Percentiles rank a stretch among this genome's conserved stretches.
phyloP scores from a whole-genome alignment of 768 basidiomycete genomes.

The Mycena chlorophos region DNA sequence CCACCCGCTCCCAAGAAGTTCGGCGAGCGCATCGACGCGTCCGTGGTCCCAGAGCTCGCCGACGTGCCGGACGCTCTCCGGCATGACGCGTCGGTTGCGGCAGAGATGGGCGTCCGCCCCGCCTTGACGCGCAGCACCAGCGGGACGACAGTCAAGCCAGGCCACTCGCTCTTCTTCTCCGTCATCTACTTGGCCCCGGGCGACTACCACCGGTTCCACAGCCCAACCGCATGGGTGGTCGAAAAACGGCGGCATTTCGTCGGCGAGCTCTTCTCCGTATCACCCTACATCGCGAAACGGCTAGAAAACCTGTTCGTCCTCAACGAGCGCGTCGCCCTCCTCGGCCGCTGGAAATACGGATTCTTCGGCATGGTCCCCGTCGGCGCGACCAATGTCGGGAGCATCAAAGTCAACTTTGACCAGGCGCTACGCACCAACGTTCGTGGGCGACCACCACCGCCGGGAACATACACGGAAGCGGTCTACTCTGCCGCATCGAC shows the following conservation, averaged over 20 bases:
- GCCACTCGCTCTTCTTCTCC: conserved; percentile 85
- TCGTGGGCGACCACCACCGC: conserved; percentile 66
- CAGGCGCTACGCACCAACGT: conserved; percentile 88
- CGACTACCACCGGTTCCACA: conserved; percentile 98
- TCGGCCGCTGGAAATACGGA: conserved; percentile 92
- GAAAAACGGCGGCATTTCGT: conserved; percentile 94
- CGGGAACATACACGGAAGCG: conserved; percentile 90
- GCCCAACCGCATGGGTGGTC: conserved; percentile 94
- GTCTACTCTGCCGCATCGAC: conserved; percentile 84
- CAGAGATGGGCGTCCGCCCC: conserved; percentile 63
- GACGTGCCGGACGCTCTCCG: conserved; percentile 56
- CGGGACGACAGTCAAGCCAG: conserved; percentile 58
- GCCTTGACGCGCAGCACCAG: conserved; percentile 39
- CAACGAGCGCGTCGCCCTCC: conserved; percentile 95
- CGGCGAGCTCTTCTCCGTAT: conserved; percentile 94
- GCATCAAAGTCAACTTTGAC: conserved; percentile 95
- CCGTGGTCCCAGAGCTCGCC: conserved; percentile 57
- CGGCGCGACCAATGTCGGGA: conserved; percentile 97
- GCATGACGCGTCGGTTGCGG: conserved; percentile 71
- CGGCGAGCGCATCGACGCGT: conserved; percentile 73
- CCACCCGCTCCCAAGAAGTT: conserved; percentile 50
- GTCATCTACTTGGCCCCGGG: conserved; percentile 98
- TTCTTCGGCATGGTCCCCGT: conserved; percentile 98
- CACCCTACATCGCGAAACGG: conserved; percentile 92
- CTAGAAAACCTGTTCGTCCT: conserved; percentile 92